Evolutionary conservation across 169 alveolate species (phyloP), one percentile per base, ranked within the genome.

Genomic region (Cryptosporidium tyzzeri): DNA sequence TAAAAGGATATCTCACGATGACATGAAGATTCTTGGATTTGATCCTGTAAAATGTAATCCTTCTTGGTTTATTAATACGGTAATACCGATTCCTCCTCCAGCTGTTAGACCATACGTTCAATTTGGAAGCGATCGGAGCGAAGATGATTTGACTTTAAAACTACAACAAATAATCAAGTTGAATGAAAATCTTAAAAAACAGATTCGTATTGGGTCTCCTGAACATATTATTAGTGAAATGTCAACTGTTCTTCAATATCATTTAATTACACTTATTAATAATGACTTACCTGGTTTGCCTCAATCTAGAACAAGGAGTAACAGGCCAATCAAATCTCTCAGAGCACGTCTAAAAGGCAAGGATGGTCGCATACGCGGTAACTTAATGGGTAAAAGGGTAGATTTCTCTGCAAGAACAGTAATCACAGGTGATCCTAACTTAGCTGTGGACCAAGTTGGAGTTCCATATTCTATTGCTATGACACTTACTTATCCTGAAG

Each of bases 381-480:
- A 99, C 94, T 93, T 99, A 71, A 99, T 99, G 99, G 99, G 99
- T 26, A 99, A 99, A 94, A 95, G 99, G 89, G 99, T 98, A 1
- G 99, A 99, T 92, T 98, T 97, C 91, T 97, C 99, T 51, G 99
- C 99, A 44, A 95, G 99, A 91, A 97, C 99, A 35, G 99, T 99
- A 65, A 99, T 99, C 70, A 97, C 99, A 7, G 99, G 99, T 12
- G 99, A 99, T 93, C 99, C 99, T 14, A 98, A 97, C 94, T 92
- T 99, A 58, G 94, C 96, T 51, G 97, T 98, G 21, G 99, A 97
- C 92, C 95, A 97, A 86, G 97, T 99, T 33, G 99, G 99, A 39
- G 99, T 98, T 50, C 99, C 99, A 23, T 95, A 98, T 94, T 94
- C 99, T 10, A 98, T 99, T 31, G 99, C 99, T 23, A 96, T 97